A percentile compares a stretch with the other conserved stretches of the same genome.
phyloP scores from a whole-genome alignment of 2,329 filamentous ascomycete genomes.

The Sporothrix pallida region DNA sequence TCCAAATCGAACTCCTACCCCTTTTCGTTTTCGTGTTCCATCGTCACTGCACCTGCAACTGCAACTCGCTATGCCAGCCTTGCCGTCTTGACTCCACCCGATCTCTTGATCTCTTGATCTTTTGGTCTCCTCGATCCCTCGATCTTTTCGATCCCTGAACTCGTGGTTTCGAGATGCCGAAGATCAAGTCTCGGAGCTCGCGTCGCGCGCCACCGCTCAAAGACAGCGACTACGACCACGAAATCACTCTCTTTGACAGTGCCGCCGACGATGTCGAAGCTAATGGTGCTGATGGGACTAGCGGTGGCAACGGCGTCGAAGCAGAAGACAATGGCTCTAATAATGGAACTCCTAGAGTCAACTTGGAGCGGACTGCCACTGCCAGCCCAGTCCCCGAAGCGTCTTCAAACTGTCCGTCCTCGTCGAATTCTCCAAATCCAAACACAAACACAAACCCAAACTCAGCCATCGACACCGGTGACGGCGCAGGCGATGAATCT shows the following conservation, averaged over 20 bases:
- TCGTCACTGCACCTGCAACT: background rate
- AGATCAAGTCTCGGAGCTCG: constrained; percentile 53
- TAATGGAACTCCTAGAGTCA: too few relatives aligned
- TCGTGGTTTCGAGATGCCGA: constrained; percentile 46
- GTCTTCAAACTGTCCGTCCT: background rate
- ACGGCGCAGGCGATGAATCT: background rate
- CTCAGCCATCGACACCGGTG: background rate
- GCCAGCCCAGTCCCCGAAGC: background rate
- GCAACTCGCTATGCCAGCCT: constrained; percentile 19
- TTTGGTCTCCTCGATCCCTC: background rate
- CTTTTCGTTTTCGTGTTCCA: background rate
- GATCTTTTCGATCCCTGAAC: background rate
- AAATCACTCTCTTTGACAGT: constrained; percentile 71
- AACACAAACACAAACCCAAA: background rate
- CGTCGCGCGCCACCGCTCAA: constrained; percentile 62
- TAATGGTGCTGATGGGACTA: too few relatives aligned
- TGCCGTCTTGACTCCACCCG: constrained; percentile 7
- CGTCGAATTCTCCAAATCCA: too few relatives aligned
- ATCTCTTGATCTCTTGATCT: constrained; percentile 25
- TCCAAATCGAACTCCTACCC: background rate
- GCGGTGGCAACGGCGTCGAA: too few relatives aligned
- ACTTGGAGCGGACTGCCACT: background rate
- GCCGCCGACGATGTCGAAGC: constrained; percentile 39
- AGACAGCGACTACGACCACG: constrained; percentile 71
- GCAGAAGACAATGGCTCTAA: background rate